Conservation (phyloP, 2,329 filamentous ascomycete species). For the Cordyceps fumosorosea region DNA sequence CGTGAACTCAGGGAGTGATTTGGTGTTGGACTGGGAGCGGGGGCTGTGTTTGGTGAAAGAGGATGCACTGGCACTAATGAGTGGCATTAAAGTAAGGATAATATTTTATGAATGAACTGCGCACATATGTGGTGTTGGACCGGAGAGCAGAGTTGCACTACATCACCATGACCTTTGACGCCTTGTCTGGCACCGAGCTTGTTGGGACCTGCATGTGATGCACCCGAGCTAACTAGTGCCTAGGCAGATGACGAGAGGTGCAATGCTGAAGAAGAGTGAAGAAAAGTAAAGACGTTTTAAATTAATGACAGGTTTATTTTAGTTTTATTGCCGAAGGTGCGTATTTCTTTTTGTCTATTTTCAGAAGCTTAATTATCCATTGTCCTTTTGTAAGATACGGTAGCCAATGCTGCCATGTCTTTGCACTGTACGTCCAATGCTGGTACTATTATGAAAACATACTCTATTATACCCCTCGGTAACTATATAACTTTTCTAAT, state of each 20-base stretch:
- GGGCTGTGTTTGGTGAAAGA: background rate
- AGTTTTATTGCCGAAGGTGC: too few relatives aligned
- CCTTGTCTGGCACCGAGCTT: background rate
- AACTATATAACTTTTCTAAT: too few relatives aligned
- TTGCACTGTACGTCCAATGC: too few relatives aligned
- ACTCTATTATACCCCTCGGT: too few relatives aligned
- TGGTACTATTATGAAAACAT: too few relatives aligned
- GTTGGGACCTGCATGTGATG: constrained; percentile 10
- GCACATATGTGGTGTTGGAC: background rate
- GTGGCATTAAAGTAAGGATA: background rate
- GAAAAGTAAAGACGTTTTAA: too few relatives aligned
- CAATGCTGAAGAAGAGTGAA: background rate
- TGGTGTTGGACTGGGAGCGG: background rate
- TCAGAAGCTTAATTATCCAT: too few relatives aligned
- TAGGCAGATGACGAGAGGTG: background rate
- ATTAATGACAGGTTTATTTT: too few relatives aligned
- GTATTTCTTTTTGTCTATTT: too few relatives aligned
- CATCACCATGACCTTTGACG: background rate
- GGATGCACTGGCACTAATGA: background rate
- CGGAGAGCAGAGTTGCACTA: background rate
- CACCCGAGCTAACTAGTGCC: background rate
- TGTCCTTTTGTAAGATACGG: too few relatives aligned
- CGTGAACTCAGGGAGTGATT: background rate
- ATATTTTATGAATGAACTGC: background rate
- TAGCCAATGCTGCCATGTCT: too few relatives aligned